Evolutionary conservation across 768 basidiomycete species (phyloP).

Genomic region (Boletus fagicola): DNA sequence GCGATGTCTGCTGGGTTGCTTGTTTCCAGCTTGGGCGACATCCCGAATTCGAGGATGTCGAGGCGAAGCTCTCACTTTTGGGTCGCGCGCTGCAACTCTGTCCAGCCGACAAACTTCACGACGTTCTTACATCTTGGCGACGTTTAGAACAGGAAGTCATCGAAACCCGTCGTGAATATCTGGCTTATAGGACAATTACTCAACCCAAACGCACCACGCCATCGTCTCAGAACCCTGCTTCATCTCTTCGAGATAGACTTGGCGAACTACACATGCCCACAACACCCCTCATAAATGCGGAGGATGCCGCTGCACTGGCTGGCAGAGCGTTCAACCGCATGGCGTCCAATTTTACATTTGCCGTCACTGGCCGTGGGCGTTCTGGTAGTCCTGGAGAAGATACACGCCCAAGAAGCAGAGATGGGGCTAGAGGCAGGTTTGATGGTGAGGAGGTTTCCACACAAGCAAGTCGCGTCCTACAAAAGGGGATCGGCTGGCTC

Average conservation of each 20-base stretch:
- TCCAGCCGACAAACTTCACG: constrained; percentile 73
- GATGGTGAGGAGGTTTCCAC: constrained; percentile 62
- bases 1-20: constrained; percentile 86
- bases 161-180: constrained; percentile 45
- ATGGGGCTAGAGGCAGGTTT: constrained; percentile 40
- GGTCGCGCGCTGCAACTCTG: constrained; percentile 85
- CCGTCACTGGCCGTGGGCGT: constrained; percentile 44
- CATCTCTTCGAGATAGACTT: constrained; percentile 60
- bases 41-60: constrained; percentile 65
- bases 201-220: constrained; percentile 14
- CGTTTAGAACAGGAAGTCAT: constrained; percentile 68
- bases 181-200: constrained; percentile 26
- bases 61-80: constrained; percentile 66
- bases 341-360: constrained; percentile 72
- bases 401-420: constrained; percentile 35
- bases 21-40: constrained; percentile 88
- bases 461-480: constrained; percentile 77
- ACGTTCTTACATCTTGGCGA: constrained; percentile 78
- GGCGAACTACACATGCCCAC: constrained; percentile 68
- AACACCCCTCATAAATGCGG: constrained; percentile 65
- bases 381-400: constrained; percentile 22
- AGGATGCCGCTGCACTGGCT: constrained; percentile 79
- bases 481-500: constrained; percentile 94
- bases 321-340: constrained; percentile 76
- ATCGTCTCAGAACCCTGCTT: constrained; percentile 38